Evolutionary conservation across 768 basidiomycete genomes (phyloP).

Genomic region (Phanerochaete carnosa): DNA sequence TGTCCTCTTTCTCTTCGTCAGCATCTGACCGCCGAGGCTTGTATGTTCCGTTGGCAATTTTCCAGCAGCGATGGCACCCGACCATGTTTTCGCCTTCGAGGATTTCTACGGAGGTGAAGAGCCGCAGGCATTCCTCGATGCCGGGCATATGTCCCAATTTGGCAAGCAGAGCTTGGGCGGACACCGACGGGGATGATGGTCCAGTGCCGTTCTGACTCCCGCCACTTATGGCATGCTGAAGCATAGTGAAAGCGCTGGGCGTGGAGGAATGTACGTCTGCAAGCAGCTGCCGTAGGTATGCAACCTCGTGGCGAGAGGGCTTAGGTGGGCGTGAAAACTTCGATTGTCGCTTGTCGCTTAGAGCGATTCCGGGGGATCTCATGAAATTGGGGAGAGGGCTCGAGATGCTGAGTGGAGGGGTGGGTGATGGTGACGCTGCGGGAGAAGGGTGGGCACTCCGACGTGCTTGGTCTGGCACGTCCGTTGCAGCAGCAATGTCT

Average conservation of each 20-base stretch:
- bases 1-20: conserved; percentile 10
- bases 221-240: conserved; percentile 32
- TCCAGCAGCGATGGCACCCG: conserved; percentile 93
- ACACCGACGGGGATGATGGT: conserved; percentile 21
- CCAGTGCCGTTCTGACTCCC: conserved; percentile 17
- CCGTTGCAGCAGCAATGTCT: background rate
- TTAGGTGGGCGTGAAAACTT: conserved; percentile 49
- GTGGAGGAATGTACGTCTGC: conserved; percentile 53
- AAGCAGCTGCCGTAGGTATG: conserved; percentile 66
- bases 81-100: conserved; percentile 94
- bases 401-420: background rate
- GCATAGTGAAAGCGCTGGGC: conserved; percentile 47
- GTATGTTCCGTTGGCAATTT: conserved; percentile 72
- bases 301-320: conserved; percentile 52
- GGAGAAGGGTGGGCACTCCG: background rate
- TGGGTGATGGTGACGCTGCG: background rate
- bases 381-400: background rate
- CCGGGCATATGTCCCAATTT: conserved; percentile 50
- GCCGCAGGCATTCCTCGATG: conserved; percentile 74
- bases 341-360: background rate
- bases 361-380: background rate
- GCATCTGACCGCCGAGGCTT: conserved; percentile 20
- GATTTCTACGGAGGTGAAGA: conserved; percentile 93
- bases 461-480: background rate
- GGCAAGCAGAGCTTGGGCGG: conserved; percentile 40